Evolutionary conservation across 2,329 filamentous ascomycete species (phyloP), one percentile per base, ranked within the genome.

Genomic region (Botrytis hyacinthi): DNA sequence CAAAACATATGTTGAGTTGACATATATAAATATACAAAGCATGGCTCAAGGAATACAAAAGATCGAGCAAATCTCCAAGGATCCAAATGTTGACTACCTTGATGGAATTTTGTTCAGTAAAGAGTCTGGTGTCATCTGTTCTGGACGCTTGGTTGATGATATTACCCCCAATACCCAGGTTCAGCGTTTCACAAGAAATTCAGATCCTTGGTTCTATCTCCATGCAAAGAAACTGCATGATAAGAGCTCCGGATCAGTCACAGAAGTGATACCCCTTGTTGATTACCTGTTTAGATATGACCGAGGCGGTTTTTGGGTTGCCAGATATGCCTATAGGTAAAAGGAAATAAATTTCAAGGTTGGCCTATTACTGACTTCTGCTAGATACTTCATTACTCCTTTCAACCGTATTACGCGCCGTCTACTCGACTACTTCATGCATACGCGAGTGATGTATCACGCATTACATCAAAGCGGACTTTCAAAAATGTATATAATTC

Each of bases 251-350:
- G 71, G 72, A 5, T 73, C 76, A 16, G 76, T 79, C 35, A 79
- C 73, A 83, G 85, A 87, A 77, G 75, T 78, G 4, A 82, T 87
- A 3, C 86, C 86, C 0, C 76, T 86, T 0, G 80, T 81, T 14
- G 85, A 87, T 60, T 90, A 90, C 76, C 82, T 90, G 8, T 90
- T 90, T 79, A 84, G 87, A 9, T 89, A 91, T 78, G 89, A 92
- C 78, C 84, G 90, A 4, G 90, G 88, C 20, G 88, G 86, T 0
- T 92, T 92, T 80, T 92, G 90, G 90, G 90, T n/a, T 86, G 88
- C 44, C 85, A 85, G 3, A 91, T 92, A 82, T 60, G 88, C 88
- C 1, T 91, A 87, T 81, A 82, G 84, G 62, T 65, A 35, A 48
- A 10, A 26, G 10, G 18, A 20, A 20, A 46, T 46, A 46, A 35